Percentiles rank a stretch among this genome's conserved stretches.
Evolutionary conservation across 2,329 filamentous ascomycete species (phyloP).

Genomic region (Cladosporium phlei): DNA sequence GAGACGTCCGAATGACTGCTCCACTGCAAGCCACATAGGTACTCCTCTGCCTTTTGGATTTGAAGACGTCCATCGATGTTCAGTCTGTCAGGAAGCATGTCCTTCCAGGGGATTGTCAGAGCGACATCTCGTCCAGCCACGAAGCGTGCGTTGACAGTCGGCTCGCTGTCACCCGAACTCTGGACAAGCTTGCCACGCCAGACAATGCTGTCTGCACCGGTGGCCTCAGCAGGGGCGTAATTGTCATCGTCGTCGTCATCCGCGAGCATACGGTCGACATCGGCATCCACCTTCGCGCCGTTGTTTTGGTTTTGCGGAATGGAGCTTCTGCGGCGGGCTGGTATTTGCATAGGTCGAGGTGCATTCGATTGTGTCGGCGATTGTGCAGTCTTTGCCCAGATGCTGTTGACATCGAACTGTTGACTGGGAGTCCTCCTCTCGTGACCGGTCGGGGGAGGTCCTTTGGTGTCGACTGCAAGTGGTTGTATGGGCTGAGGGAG

Average conservation of each 20-base stretch:
- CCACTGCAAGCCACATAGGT: conserved; percentile 81
- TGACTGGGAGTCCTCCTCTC: conserved; percentile 22
- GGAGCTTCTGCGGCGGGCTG: conserved; percentile 37
- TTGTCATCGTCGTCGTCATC: conserved; percentile 69
- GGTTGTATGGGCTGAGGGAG: conserved; percentile 24
- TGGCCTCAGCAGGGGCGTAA: conserved; percentile 74
- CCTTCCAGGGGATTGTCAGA: conserved; percentile 63
- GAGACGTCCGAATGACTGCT: conserved; percentile 78
- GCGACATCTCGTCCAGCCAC: conserved; percentile 78
- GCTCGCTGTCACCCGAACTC: conserved; percentile 34
- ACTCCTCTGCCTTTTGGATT: conserved; percentile 78
- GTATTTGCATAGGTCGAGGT: conserved; percentile 43
- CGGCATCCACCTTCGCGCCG: conserved; percentile 70
- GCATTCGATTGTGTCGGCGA: conserved; percentile 53
- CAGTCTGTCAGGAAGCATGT: conserved; percentile 66
- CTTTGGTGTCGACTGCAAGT: conserved; percentile 19
- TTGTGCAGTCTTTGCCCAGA: conserved; percentile 71
- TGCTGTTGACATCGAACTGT: conserved; percentile 75
- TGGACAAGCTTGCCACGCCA: conserved; percentile 67
- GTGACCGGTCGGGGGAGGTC: not conserved
- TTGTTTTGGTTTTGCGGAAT: conserved; percentile 29
- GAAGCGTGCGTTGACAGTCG: conserved; percentile 67
- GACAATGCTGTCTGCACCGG: conserved; percentile 64
- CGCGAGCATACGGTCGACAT: conserved; percentile 83
- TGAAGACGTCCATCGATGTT: conserved; percentile 76